Percentiles rank a stretch among this genome's conserved stretches.
Conservation (phyloP, 768 basidiomycete genomes). For the Infundibulicybe gibba region DNA sequence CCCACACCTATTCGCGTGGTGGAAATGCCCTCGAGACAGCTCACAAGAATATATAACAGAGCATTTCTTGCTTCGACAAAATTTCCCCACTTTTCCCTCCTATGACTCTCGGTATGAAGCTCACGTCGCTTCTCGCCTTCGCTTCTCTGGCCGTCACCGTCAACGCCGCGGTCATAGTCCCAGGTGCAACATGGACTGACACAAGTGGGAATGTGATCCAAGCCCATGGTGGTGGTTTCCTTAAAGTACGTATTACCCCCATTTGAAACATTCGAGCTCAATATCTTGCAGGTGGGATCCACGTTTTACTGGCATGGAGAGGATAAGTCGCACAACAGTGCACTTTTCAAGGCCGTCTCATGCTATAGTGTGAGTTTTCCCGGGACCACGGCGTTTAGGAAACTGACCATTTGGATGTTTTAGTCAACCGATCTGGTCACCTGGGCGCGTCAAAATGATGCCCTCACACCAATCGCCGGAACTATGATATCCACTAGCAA, state of each 20-base stretch:
- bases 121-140: constrained; percentile 7
- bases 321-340: constrained; percentile 57
- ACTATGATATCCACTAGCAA: constrained; percentile 56
- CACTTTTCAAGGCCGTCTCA: constrained; percentile 53
- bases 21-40: no score
- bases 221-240: constrained; percentile 57
- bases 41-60: no score
- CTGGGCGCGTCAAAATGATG: constrained; percentile 59
- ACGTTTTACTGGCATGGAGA: constrained; percentile 63
- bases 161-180: constrained; percentile 46
- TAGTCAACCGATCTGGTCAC: constrained; percentile 48
- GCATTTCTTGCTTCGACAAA: background rate
- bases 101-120: background rate
- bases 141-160: constrained; percentile 7
- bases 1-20: no score
- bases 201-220: constrained; percentile 60
- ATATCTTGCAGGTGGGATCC: constrained; percentile 36
- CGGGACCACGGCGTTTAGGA: background rate
- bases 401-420: constrained; percentile 3
- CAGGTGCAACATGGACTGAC: constrained; percentile 61
- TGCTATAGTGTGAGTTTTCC: constrained; percentile 43
- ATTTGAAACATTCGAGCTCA: background rate
- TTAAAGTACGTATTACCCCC: constrained; percentile 35
- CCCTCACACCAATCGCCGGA: constrained; percentile 47
- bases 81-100: background rate